phyloP scores from a whole-genome alignment of 2,329 filamentous ascomycete species.

The Diaporthe citri region DNA sequence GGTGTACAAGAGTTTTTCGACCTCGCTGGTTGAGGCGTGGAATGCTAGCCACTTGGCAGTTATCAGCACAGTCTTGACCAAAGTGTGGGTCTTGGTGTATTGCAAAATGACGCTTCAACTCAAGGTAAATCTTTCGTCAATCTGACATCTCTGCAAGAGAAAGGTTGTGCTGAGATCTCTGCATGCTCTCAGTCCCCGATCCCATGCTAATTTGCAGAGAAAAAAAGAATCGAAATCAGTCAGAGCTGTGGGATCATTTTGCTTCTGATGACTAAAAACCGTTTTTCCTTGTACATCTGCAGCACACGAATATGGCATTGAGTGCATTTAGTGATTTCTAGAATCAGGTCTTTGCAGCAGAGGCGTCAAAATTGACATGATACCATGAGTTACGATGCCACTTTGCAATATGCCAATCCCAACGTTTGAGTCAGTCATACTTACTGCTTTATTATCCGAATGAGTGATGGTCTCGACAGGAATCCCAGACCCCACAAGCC shows the following conservation, averaged over 20 bases:
- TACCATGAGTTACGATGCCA: not conserved
- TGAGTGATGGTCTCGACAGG: conserved; percentile 29
- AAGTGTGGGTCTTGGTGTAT: not conserved
- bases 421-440: not conserved
- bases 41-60: conserved; percentile 45
- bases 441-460: conserved; percentile 40
- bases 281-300: not conserved
- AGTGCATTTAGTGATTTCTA: not conserved
- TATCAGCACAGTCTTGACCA: not conserved
- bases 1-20: conserved; percentile 44
- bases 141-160: not conserved
- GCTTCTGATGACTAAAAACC: not conserved
- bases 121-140: too few relatives aligned
- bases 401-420: not conserved
- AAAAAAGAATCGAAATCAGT: not conserved
- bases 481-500: conserved; percentile 39
- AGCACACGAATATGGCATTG: not conserved
- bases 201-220: not conserved
- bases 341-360: not conserved
- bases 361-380: not conserved
- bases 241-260: not conserved
- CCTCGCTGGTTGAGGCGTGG: conserved; percentile 43
- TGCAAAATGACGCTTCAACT: not conserved
- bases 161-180: not conserved
- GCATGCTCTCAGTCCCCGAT: not conserved